A percentile compares a stretch with the other conserved stretches of the same genome.
Evolutionary conservation across 805 yeast species (phyloP).

Genomic region (Vanderwaltozyma tropicalis): DNA sequence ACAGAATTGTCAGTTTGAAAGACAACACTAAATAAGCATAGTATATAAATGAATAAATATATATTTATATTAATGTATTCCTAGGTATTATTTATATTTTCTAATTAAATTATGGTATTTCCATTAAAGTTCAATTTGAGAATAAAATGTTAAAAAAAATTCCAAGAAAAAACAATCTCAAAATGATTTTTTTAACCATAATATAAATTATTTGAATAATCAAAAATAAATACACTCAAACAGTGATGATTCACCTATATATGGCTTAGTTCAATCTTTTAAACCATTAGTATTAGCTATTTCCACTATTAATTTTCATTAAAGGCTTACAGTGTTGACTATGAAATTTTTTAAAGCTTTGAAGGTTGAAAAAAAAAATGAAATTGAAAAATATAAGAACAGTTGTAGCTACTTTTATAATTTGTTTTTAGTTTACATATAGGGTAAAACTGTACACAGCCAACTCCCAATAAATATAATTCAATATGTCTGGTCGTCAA

Average conservation of each 20-base stretch:
- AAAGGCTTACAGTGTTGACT: too few relatives aligned
- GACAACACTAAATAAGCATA: slow-evolving; percentile 42
- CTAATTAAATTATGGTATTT: neutral
- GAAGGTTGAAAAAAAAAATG: too few relatives aligned
- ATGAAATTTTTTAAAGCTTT: too few relatives aligned
- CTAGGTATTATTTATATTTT: neutral
- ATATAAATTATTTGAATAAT: too few relatives aligned
- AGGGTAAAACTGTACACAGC: neutral
- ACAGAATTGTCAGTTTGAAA: slow-evolving; percentile 88
- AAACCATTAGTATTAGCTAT: too few relatives aligned
- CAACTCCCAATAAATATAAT: neutral
- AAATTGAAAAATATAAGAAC: neutral
- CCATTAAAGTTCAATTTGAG: too few relatives aligned
- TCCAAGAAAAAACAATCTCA: neutral
- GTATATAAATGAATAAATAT: neutral
- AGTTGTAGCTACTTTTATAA: neutral
- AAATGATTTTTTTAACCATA: too few relatives aligned
- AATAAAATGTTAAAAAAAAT: too few relatives aligned
- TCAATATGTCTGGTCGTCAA: slow-evolving; percentile 83
- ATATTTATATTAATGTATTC: neutral
- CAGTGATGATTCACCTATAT: too few relatives aligned
- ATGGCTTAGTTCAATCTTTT: too few relatives aligned
- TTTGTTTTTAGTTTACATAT: neutral
- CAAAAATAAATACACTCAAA: too few relatives aligned
- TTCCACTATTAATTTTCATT: too few relatives aligned